Evolutionary conservation across 1,284 basidiomycete species (phyloP).

Genomic region (Athelia psychrophila): DNA sequence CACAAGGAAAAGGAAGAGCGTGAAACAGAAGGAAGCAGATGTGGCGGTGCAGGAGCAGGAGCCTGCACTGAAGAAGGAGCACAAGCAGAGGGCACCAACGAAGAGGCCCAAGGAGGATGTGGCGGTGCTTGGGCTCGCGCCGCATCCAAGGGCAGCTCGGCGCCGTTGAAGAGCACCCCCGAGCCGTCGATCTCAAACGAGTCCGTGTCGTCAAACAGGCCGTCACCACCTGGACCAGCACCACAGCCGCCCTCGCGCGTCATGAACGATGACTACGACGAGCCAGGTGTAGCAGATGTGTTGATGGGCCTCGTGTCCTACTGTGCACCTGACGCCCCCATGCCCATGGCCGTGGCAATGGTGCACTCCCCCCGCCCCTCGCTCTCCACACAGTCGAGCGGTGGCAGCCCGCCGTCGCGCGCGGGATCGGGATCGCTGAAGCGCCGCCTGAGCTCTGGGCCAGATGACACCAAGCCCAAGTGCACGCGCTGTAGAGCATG

Average conservation of each 20-base stretch:
- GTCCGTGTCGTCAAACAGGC: conserved; percentile 61
- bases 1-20: conserved; percentile 24
- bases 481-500: too few relatives aligned
- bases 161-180: conserved; percentile 43
- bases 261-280: conserved; percentile 83
- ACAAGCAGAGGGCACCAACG: conserved; percentile 32
- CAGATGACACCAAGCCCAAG: conserved; percentile 60
- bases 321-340: conserved; percentile 33
- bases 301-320: conserved; percentile 58
- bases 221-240: conserved; percentile 61
- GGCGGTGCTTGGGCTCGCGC: conserved; percentile 20
- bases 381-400: conserved; percentile 50
- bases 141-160: conserved; percentile 12
- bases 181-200: conserved; percentile 60
- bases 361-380: conserved; percentile 44
- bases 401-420: conserved; percentile 34
- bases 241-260: conserved; percentile 58
- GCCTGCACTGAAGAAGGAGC: conserved; percentile 36
- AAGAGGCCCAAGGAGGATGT: conserved; percentile 24
- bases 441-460: conserved; percentile 62
- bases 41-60: conserved; percentile 18
- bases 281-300: conserved; percentile 65
- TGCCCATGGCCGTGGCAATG: conserved; percentile 49
- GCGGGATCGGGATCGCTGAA: conserved; percentile 41
- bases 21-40: conserved; percentile 41